These are phyloP conservation scores for Cyclotella distinguenda DNA, from an alignment of 108 stramenopile genomes.

Conservation along the genomic window DNA sequence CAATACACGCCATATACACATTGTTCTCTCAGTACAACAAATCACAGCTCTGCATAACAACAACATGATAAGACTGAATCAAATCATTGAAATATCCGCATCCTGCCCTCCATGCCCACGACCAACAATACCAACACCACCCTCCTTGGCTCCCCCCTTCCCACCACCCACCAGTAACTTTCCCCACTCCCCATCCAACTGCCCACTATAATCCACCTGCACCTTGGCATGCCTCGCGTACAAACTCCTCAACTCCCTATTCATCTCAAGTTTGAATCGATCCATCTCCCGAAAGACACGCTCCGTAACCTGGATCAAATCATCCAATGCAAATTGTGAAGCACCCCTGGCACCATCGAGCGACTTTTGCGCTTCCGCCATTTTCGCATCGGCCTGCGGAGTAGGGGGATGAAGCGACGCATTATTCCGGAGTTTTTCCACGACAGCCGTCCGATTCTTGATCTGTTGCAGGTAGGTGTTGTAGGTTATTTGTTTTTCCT, in stretches of 20 bases:
- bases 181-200: constrained; percentile 74
- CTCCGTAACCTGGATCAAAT: constrained; percentile 68
- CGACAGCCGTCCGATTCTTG: constrained; percentile 41
- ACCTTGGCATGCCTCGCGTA: constrained; percentile 71
- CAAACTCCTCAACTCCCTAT: constrained; percentile 53
- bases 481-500: constrained; percentile 68
- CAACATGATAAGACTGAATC: not conserved
- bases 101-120: not conserved
- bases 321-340: constrained; percentile 49
- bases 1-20: no score
- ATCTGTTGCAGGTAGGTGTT: constrained; percentile 66
- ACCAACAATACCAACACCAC: not conserved
- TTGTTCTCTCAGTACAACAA: no score
- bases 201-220: constrained; percentile 77
- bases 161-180: constrained; percentile 56
- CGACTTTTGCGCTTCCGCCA: constrained; percentile 40
- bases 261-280: constrained; percentile 64
- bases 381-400: constrained; percentile 21
- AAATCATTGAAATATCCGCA: constrained; percentile 19
- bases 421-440: constrained; percentile 50
- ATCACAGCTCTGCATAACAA: no score
- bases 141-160: constrained; percentile 22
- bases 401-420: constrained; percentile 40
- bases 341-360: constrained; percentile 32
- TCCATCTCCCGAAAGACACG: constrained; percentile 79